phyloP scores from a whole-genome alignment of 139 green algal genomes.

The Picocystis salinarum region DNA sequence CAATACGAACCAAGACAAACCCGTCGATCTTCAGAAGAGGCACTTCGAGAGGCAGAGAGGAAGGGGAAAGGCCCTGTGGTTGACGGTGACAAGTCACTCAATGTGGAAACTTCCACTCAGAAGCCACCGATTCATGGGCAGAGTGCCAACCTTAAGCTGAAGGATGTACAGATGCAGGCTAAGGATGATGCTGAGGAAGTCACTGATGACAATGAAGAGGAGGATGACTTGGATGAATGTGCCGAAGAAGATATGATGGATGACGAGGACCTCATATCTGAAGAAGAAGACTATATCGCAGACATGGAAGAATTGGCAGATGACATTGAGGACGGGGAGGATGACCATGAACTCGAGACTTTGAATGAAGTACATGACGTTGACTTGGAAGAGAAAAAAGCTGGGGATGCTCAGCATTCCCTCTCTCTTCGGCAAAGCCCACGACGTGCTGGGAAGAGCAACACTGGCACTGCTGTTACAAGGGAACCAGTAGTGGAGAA shows the following conservation, averaged over 20 bases:
- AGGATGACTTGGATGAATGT: slow-evolving; percentile 13
- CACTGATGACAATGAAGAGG: slow-evolving; percentile 1
- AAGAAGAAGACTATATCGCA: background rate
- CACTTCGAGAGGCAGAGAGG: slow-evolving; percentile 19
- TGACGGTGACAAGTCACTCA: slow-evolving; percentile 8
- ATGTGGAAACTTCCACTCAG: background rate
- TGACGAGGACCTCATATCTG: slow-evolving; percentile 19
- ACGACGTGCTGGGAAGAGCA: slow-evolving; percentile 1
- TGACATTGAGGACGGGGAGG: slow-evolving; percentile 23
- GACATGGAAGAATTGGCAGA: slow-evolving; percentile 1
- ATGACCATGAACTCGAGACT: slow-evolving; percentile 17
- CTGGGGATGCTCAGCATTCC: background rate
- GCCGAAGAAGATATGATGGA: slow-evolving; percentile 24
- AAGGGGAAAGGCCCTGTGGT: slow-evolving; percentile 8
- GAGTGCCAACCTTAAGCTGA: background rate
- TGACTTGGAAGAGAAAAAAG: slow-evolving; percentile 9
- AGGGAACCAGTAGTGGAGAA: background rate
- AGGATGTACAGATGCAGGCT: slow-evolving; percentile 2
- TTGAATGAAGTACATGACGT: slow-evolving; percentile 12
- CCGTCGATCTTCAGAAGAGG: too few relatives aligned
- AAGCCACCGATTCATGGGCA: slow-evolving; percentile 10
- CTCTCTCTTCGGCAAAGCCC: background rate
- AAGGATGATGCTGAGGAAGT: slow-evolving; percentile 20
- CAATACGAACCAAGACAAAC: too few relatives aligned
- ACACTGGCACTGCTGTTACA: background rate